These are phyloP conservation scores for Globisporangium orthogonon DNA, from an alignment of 352 stramenopile genomes.

Conservation along the genomic window DNA sequence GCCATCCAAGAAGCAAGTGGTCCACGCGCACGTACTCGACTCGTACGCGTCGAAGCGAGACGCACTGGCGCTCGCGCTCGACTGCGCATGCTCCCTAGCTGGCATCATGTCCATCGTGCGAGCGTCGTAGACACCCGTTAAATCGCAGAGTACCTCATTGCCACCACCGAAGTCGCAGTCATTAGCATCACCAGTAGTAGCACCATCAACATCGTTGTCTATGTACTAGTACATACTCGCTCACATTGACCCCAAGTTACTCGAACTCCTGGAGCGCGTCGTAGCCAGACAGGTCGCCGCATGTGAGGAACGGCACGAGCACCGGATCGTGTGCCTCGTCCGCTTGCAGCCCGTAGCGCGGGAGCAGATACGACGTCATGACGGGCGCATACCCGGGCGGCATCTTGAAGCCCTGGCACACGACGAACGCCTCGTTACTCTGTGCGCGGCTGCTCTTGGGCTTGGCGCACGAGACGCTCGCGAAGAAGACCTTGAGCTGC, in stretches of 20 bases:
- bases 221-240: not conserved
- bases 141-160: no score
- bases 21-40: constrained; percentile 34
- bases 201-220: constrained; percentile 1
- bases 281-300: constrained; percentile 91
- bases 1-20: constrained; percentile 16
- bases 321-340: constrained; percentile 45
- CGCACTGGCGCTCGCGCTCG: constrained; percentile 31
- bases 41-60: constrained; percentile 34
- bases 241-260: constrained; percentile 11
- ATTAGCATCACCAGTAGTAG: not conserved
- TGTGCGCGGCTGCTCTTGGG: constrained; percentile 94
- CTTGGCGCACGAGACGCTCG: constrained; percentile 94
- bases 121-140: constrained; percentile 10
- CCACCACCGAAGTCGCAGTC: no score
- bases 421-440: constrained; percentile 96
- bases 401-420: constrained; percentile 92
- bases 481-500: constrained; percentile 96
- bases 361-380: constrained; percentile 80
- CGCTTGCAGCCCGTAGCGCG: constrained; percentile 46
- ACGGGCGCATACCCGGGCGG: constrained; percentile 74
- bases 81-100: constrained; percentile 32
- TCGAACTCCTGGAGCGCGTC: constrained; percentile 60
- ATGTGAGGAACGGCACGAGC: constrained; percentile 90
- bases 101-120: constrained; percentile 33